Evolutionary conservation across 495 filamentous ascomycete species (phyloP), one percentile per base, ranked within the genome.

Genomic region (Daldinia concentrica): DNA sequence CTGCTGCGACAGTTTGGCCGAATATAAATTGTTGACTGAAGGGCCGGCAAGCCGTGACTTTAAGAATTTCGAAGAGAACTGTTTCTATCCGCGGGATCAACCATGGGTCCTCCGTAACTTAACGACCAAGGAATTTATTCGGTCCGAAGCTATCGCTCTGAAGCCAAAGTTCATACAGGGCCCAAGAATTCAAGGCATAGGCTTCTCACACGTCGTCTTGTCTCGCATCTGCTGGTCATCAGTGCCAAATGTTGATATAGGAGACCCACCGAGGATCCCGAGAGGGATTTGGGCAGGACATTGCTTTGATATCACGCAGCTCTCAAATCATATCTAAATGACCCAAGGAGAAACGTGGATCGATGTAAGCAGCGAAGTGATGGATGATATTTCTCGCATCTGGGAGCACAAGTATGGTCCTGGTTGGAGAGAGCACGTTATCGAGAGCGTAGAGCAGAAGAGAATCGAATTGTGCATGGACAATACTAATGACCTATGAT

Each of bases 21-120:
- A 17, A 1, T 6, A 43, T 17, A 2, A 4, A 15, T 19, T n/a
- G 4, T 5, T 43, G n/a, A 19, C 0, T 6, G 7, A 17, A 0
- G n/a, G 15, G 0, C n/a, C 11, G 7, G 2, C 3, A 43, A 43
- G 19, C 0, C 39, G 7, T 17, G 11, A 19, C n/a, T 43, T 43
- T n/a, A 17, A 43, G n/a, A 15, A 43, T 6, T 43, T 43, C n/a
- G 5, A 43, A 43, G 39, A n/a, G n/a, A 3, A 43, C 6, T 43
- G 45, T n/a, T 50, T 65, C 65, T 75, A 64, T 27, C 76, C 69
- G 19, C 15, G n/a, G 39, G 56, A 74, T 55, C 64, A 76, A 61
- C 75, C 29, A 9, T 80, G 72, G 76, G 68, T 80, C 37, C 71
- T 80, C 54, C 68, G 76, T 30, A 79, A 80, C 60, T 26, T 79